Percentiles rank a stretch among this genome's conserved stretches.
Conservation (phyloP, 129 eudicot genomes). For the Mikania micrantha region DNA sequence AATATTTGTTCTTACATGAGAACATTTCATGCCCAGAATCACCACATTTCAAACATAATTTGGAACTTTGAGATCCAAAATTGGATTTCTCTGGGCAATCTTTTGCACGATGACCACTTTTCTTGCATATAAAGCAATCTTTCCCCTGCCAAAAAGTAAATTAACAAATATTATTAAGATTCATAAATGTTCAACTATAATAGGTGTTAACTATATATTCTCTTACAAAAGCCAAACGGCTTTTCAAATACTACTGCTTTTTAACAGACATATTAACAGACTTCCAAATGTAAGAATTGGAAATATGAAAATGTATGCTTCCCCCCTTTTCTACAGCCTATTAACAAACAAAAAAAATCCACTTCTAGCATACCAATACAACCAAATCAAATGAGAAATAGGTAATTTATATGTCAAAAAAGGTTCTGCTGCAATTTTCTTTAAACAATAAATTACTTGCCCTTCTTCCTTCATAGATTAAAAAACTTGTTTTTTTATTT, state of each 20-base stretch:
- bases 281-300: background rate
- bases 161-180: background rate
- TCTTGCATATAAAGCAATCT: conserved; percentile 84
- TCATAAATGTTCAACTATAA: no score
- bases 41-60: conserved; percentile 85
- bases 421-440: no score
- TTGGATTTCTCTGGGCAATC: conserved; percentile 72
- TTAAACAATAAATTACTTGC: background rate
- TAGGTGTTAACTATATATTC: background rate
- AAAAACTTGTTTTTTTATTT: background rate
- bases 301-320: background rate
- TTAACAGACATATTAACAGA: no score
- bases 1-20: conserved; percentile 61
- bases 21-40: conserved; percentile 77
- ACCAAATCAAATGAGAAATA: background rate
- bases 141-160: conserved; percentile 37
- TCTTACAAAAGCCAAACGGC: background rate
- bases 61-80: conserved; percentile 27
- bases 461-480: background rate
- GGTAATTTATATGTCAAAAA: no score
- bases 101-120: conserved; percentile 88
- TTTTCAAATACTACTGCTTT: background rate
- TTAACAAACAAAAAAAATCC: background rate
- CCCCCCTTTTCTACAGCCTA: background rate
- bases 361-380: background rate